Evolutionary conservation across 2,329 filamentous ascomycete genomes (phyloP), one percentile per base, ranked within the genome.

Genomic region (Xylaria digitata): DNA sequence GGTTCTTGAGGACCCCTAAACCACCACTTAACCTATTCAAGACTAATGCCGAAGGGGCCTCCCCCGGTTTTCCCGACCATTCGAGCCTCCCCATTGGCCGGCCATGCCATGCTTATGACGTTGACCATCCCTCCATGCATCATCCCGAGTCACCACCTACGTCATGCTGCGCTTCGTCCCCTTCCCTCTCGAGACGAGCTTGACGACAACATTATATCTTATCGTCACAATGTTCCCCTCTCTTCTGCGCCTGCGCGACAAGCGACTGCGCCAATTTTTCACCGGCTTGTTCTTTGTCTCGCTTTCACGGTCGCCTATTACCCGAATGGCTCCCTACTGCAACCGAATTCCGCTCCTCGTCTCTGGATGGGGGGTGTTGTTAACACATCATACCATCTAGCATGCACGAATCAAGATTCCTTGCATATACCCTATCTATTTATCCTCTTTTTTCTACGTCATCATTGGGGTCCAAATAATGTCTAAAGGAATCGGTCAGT

Each of bases 81-180:
- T 26, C 17, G 34, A 19, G 6, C 9, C 11, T 37, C 30, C 53
- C 52, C n/a, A 69, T 70, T 70, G 66, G 69, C 32, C 55, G 0
- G 34, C 7, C 8, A 23, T 17, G 7, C 21, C 50, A 23, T 56
- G 61, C 60, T 21, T 63, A 70, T 70, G 67, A 70, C 67, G 67
- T 68, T 46, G 23, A 19, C 45, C 26, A 43, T 49, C 32, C 26
- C 45, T 56, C 49, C 26, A 50, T 65, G 62, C 67, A 70, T 70
- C 67, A 70, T 63, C 49, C 52, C 53, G 42, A 57, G 59, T 60
- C 56, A 63, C 68, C 63, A 68, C 50, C 50, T 66, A 70, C 69
- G 69, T 70, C 69, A 70, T 59, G 21, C 30, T 61, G 61, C 67
- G 55, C 65, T 17, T 45, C 49, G 11, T 56, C 50, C 61, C 30